Evolutionary conservation across 148 eudicot genomes (phyloP), one percentile per base, ranked within the genome.

Genomic region (Nyssa sinensis): DNA sequence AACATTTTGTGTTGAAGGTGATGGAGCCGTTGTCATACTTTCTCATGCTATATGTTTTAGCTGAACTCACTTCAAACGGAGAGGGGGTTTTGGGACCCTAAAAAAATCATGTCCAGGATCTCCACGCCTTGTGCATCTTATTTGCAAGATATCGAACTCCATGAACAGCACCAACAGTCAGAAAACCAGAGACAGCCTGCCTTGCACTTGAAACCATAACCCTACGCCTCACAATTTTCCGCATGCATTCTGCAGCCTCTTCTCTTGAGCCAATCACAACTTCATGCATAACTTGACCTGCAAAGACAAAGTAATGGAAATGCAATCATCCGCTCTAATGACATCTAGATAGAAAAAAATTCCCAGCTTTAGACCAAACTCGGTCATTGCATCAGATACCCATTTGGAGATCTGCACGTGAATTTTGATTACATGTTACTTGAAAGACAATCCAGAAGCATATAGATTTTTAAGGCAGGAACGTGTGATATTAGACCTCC

Each of bases 51-150:
- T 9, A 55, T 17, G 24, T 5, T 55, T 55, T 55, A 21, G 59
- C 24, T 55, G 17, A 55, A 55, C 25, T 55, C 59, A 21, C 25
- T 3, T 55, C 23, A 24, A 55, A 55, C 1, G 59, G 25, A 4
- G 1, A 55, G 21, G 24, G 57, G 59, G 19, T n/a, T n/a, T n/a
- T n/a, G 24, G 19, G 25, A n/a, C 59, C 14, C 4, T 37, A n/a
- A 39, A 41, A 11, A 74, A 41, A 19, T 76, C 66, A 91, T 24
- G 53, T 35, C 86, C 92, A 76, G 41, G 99, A 96, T 73, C 80
- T 88, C 99, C 98, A 90, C 35, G 99, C 97, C 86, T 93, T 96
- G 34, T 55, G 34, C 84, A 93, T 84, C 71, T 96, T 96, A 61
- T 70, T 87, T 49, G 87, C 85, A 65, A 93, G 81, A 77, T 95